Percentiles rank a stretch among this genome's conserved stretches.
These are phyloP conservation scores for Globisporangium lucens DNA, from an alignment of 352 stramenopile genomes.

Conservation along the genomic window DNA sequence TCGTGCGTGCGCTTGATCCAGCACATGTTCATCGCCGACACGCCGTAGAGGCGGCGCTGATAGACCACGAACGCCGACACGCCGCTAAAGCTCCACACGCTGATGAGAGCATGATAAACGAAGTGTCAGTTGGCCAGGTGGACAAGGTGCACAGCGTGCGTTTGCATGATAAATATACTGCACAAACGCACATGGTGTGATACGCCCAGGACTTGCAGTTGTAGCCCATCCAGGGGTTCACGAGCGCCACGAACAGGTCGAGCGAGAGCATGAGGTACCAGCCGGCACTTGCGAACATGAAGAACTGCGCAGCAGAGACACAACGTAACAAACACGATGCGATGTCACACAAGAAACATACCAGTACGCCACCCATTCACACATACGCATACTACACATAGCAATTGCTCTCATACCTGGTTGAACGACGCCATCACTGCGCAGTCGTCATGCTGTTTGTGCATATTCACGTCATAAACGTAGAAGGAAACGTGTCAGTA, in stretches of 20 bases:
- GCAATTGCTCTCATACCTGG: slow-evolving; percentile 29
- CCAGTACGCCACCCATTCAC: neutral
- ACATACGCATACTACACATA: neutral
- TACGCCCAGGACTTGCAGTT: slow-evolving; percentile 83
- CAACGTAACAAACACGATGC: neutral
- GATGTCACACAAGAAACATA: neutral
- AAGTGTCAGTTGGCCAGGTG: slow-evolving; percentile 1
- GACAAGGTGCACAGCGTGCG: neutral
- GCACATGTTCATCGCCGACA: slow-evolving; percentile 75
- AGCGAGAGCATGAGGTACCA: slow-evolving; percentile 87
- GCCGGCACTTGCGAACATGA: slow-evolving; percentile 52
- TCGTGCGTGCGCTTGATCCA: slow-evolving; percentile 59
- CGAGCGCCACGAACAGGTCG: slow-evolving; percentile 79
- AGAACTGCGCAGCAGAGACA: slow-evolving; percentile 43
- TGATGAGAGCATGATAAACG: slow-evolving; percentile 26
- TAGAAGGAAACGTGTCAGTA: neutral
- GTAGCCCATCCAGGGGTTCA: slow-evolving; percentile 89
- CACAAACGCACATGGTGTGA: slow-evolving; percentile 59
- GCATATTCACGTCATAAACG: neutral
- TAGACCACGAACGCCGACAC: slow-evolving; percentile 57
- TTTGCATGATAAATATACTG: neutral
- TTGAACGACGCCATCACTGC: slow-evolving; percentile 57
- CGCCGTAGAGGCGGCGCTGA: slow-evolving; percentile 54
- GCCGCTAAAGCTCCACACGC: slow-evolving; percentile 71
- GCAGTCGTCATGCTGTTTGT: slow-evolving; percentile 34